Percentiles rank a stretch among this genome's conserved stretches.
Conservation (phyloP, 2,329 filamentous ascomycete genomes). For the Fusarium udum region DNA sequence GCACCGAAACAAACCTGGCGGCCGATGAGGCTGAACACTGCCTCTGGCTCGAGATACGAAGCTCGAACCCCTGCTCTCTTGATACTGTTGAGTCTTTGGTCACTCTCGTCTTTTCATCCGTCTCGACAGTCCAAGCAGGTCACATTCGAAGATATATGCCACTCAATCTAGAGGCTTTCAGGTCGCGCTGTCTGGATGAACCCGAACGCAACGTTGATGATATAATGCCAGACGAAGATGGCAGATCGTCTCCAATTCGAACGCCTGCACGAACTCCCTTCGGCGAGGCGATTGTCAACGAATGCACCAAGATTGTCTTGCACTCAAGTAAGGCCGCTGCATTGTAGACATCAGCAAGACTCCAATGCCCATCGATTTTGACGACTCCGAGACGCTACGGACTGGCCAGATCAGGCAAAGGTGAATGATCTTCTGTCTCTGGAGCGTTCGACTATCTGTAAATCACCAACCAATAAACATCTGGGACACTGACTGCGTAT, state of each 20-base stretch:
- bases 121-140: no score
- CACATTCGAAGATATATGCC: accelerated
- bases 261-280: no score
- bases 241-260: accelerated
- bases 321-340: not conserved
- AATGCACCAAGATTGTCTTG: not conserved
- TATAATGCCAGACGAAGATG: no score
- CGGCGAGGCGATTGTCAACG: not conserved
- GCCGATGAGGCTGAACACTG: not conserved
- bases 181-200: accelerated
- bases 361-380: not conserved
- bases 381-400: not conserved
- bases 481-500: not conserved
- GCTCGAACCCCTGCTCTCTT: not conserved
- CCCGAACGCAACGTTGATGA: not conserved
- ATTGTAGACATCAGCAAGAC: not conserved
- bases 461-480: not conserved
- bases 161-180: not conserved
- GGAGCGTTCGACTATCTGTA: not conserved
- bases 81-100: accelerated
- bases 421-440: not conserved
- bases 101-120: accelerated
- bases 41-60: not conserved
- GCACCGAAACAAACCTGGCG: not conserved
- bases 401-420: not conserved